Base-by-base conservation (phyloP, 306 rosid species). In the Prunus kanzakura region DNA sequence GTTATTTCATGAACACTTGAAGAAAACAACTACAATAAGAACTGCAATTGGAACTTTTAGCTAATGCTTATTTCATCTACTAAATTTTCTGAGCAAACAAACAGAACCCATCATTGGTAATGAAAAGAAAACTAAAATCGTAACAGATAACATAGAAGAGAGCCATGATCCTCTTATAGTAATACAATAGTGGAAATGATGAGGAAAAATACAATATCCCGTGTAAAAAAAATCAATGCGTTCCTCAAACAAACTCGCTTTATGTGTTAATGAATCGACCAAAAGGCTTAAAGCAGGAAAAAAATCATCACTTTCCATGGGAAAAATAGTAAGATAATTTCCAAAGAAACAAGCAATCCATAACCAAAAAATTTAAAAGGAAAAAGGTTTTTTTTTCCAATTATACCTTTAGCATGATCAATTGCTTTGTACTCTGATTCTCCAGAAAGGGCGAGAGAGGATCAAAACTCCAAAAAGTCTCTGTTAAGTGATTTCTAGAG, bases 361-460 rank as follows among this genome's bases (percentile, higher is more conserved):
- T 19, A 43, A 67, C 54, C 69, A 19, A 19, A 52, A 38, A 15
- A 23, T 14, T 58, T 1, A 11, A 1, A 10, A 47, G 13, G 12
- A 6, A 4, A 51, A 32, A 68, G 43, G 4, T 35, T 11, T 27
- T 27, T 32, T 43, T 23, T 69, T 50, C 6, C 11, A 2, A 13
- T 20, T 56, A 22, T 55, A 86, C 88, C 82, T 7, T 7, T 46
- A 57, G 69, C 69, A 77, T 73, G 81, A 87, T 81, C 72, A 62
- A 38, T 64, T 0, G 14, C 14, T 13, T n/a, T 4, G 50, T 23
- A 18, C n/a, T 72, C n/a, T 69, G 74, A 38, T 52, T 75, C 18
- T 32, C 67, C 69, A 3, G 8, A 60, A 22, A 32, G 18, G 43
- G 30, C 60, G 43, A 11, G 29, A 49, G 66, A 64, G 8, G 73